A percentile compares a stretch with the other conserved stretches of the same genome.
phyloP scores from a whole-genome alignment of 2,329 filamentous ascomycete species.

The Alternaria gansuensis region DNA sequence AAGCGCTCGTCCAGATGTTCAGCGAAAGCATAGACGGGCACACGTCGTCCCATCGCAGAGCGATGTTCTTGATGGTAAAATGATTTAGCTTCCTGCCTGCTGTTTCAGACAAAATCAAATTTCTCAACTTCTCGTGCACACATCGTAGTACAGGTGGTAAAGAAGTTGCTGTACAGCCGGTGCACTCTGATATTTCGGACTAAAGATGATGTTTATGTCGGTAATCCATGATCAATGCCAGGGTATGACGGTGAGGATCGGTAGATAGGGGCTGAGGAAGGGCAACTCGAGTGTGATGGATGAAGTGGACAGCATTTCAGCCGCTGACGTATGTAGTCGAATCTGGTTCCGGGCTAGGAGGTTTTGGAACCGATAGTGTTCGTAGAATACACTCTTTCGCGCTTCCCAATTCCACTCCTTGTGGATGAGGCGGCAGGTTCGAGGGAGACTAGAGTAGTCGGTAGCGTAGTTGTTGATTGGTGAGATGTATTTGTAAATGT shows the following conservation, averaged over 20 bases:
- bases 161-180: neutral
- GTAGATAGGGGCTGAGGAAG: neutral
- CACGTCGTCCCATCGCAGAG: neutral
- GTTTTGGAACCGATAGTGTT: neutral
- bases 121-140: neutral
- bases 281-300: neutral
- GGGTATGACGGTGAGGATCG: neutral
- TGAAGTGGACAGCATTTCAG: neutral
- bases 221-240: conserved; percentile 1
- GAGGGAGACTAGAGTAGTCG: neutral
- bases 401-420: conserved; percentile 2
- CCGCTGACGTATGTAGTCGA: neutral
- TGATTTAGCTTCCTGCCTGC: neutral
- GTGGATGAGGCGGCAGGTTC: neutral
- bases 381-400: neutral
- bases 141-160: neutral
- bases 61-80: neutral
- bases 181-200: neutral
- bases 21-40: neutral
- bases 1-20: no score
- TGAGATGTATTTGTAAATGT: conserved; percentile 3
- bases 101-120: neutral
- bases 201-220: neutral
- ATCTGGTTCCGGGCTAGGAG: neutral
- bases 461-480: neutral